Base-by-base conservation (phyloP, 129 eudicot species). In the Glebionis coronaria region DNA sequence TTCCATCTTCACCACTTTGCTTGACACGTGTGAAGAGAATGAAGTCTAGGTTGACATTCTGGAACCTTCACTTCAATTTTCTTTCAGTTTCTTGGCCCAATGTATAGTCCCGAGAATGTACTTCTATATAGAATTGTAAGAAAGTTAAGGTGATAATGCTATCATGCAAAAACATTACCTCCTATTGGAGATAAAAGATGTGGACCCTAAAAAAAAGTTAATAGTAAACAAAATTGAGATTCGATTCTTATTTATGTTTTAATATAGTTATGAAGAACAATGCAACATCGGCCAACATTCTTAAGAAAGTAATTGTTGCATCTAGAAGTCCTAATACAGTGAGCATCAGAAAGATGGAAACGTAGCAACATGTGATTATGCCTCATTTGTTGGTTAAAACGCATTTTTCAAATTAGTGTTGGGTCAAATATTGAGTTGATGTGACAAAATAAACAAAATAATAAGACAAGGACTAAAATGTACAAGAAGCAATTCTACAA, bases 141-240 rank as follows among this genome's bases (percentile, higher is more conserved):
- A 63, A 90, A 90, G 82, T 87, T 90, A 42, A 90, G 95, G 74
- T 90, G 93, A 75, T 90, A 87, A 76, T 90, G 97, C 61, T 87
- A 90, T 74, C 97, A 95, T 25, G 97, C 97, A 82, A 90, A 90
- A 5, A 35, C 85, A 69, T 90, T 83, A 69, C 97, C 82, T 50
- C 97, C 97, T 58, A 95, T 90, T 63, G 97, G 97, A 76, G 95
- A 94, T 69, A 90, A 92, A 56, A 87, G 90, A 80, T 90, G 97
- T 52, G 97, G 97, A 42, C 97, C 97, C 97, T 87, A 63, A 46
- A 75, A 44, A 23, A 58, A 29, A 11, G 12, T 44, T n/a, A n/a
- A n/a, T n/a, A n/a, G n/a, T n/a, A n/a, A 4, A 23, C 1, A 55
- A 55, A 65, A 25, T 0, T 66, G 9, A 15, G 14, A 7, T 25